These are phyloP conservation scores for Curvularia verruculosa DNA, from an alignment of 2,329 filamentous ascomycete species.

Conservation along the genomic window DNA sequence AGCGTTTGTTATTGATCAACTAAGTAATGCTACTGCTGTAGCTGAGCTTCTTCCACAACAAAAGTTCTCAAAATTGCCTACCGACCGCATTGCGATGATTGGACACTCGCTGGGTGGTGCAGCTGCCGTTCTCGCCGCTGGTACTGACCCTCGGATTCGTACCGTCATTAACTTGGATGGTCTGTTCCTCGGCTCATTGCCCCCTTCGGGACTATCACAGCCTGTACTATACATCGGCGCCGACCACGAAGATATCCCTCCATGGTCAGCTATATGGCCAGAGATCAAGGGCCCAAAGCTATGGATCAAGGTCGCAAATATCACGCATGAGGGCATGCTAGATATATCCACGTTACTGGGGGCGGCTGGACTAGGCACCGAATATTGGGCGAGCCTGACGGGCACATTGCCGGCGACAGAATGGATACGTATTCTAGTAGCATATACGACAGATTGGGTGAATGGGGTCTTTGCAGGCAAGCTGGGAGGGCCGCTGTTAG, in stretches of 20 bases:
- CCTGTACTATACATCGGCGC: conserved; percentile 28
- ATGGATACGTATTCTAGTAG: conserved; percentile 15
- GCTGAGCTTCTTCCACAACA: conserved; percentile 21
- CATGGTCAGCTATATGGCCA: conserved; percentile 22
- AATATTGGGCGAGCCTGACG: background rate
- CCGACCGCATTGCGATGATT: conserved; percentile 22
- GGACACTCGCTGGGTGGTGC: conserved; percentile 33
- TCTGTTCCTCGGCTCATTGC: conserved; percentile 20
- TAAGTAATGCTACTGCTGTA: conserved; percentile 30
- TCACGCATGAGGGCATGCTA: conserved; percentile 23
- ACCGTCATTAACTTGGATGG: conserved; percentile 25
- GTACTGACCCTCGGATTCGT: conserved; percentile 27
- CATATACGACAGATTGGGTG: conserved; percentile 28
- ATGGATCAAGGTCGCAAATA: conserved; percentile 26
- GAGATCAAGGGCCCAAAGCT: conserved; percentile 32
- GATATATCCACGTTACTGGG: background rate
- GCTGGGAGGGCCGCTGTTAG: conserved; percentile 22
- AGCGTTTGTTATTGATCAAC: conserved; percentile 32
- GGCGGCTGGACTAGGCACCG: background rate
- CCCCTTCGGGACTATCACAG: conserved; percentile 21
- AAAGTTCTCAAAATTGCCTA: conserved; percentile 9
- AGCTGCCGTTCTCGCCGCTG: conserved; percentile 21
- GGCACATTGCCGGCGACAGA: background rate
- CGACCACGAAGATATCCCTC: conserved; percentile 15
- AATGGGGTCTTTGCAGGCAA: conserved; percentile 22